Evolutionary conservation across 2,329 filamentous ascomycete genomes (phyloP).

Genomic region (Aspergillus novoparasiticus): DNA sequence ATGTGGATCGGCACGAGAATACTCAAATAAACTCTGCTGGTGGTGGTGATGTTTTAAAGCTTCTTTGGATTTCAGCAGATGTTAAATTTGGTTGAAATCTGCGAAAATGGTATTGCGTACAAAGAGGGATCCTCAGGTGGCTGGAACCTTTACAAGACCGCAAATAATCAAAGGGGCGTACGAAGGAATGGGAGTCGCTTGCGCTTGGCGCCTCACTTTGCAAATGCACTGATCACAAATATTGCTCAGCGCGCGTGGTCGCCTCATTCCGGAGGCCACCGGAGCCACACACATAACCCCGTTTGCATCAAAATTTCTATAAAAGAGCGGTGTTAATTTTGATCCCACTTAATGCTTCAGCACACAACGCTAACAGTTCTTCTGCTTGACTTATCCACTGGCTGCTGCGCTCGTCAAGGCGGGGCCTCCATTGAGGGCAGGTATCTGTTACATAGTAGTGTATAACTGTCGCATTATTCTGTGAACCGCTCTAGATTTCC

Average conservation of each 20-base stretch:
- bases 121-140: conserved; percentile 1
- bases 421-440: background rate
- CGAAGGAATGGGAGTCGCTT: conserved; percentile 2
- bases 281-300: conserved; percentile 2
- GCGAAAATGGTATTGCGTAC: background rate
- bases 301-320: conserved; percentile 12
- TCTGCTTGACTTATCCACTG: background rate
- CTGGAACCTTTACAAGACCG: background rate
- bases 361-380: background rate
- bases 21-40: background rate
- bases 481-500: too few species aligned
- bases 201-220: conserved; percentile 28
- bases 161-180: conserved; percentile 14
- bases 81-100: background rate
- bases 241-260: conserved; percentile 17
- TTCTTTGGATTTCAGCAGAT: background rate
- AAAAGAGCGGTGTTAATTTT: conserved; percentile 19
- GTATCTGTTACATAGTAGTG: background rate
- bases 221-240: conserved; percentile 14
- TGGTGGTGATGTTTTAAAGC: background rate
- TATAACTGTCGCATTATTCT: background rate
- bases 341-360: background rate
- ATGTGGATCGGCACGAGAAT: background rate
- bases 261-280: conserved; percentile 24
- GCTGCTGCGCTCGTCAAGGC: background rate